A percentile compares a stretch with the other conserved stretches of the same genome.
Evolutionary conservation across 495 filamentous ascomycete species (phyloP).

Genomic region (Lasiosphaeris hirsuta): DNA sequence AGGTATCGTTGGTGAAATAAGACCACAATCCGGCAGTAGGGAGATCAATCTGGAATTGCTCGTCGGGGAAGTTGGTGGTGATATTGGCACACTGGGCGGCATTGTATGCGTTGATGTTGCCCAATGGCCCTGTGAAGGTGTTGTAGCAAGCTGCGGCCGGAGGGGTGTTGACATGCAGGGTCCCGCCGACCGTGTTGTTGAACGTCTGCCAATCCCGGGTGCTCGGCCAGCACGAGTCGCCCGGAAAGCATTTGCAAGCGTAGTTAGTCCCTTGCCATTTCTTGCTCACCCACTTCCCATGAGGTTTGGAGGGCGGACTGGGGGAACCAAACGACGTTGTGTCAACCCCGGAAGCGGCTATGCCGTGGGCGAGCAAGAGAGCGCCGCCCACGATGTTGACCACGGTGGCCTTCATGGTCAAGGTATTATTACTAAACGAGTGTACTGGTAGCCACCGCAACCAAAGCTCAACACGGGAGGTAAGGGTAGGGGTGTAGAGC

Average conservation of each 20-base stretch:
- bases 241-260: slow-evolving; percentile 44
- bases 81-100: slow-evolving; percentile 34
- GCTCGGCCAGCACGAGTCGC: slow-evolving; percentile 43
- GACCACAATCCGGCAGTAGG: slow-evolving; percentile 44
- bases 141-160: slow-evolving; percentile 40
- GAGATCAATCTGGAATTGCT: slow-evolving; percentile 37
- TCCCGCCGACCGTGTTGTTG: slow-evolving; percentile 40
- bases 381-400: not conserved
- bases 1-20: slow-evolving; percentile 48
- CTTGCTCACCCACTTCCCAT: slow-evolving; percentile 21
- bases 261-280: slow-evolving; percentile 32
- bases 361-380: slow-evolving; percentile 2
- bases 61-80: slow-evolving; percentile 31
- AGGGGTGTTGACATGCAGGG: slow-evolving; percentile 36
- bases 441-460: no score
- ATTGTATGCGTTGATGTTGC: slow-evolving; percentile 37
- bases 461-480: no score
- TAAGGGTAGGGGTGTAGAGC: no score
- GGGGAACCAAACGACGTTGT: not conserved
- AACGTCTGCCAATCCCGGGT: slow-evolving; percentile 30
- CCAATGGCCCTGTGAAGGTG: slow-evolving; percentile 38
- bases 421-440: no score
- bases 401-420: not conserved
- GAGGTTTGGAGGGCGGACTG: not conserved
- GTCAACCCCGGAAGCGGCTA: not conserved